Evolutionary conservation across 352 stramenopile species (phyloP), one percentile per base, ranked within the genome.

Genomic region (Globisporangium carolinianum): DNA sequence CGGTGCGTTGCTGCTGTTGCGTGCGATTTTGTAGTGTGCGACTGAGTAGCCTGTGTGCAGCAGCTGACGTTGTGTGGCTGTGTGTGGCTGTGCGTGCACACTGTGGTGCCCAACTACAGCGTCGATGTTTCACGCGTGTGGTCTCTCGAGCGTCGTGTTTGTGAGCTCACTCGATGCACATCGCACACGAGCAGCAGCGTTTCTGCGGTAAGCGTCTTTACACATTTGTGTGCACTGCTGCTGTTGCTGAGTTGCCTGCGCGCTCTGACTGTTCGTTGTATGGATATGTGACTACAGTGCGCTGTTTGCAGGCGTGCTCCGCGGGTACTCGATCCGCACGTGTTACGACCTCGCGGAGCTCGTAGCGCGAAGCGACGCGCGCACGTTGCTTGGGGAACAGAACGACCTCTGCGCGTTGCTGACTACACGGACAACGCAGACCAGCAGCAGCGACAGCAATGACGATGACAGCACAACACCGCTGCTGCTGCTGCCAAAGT

Each of bases 101-200:
- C 24, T 3, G 24, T 32, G 24, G 24, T 32, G 24, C 24, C 24
- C 3, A 32, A 32, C 24, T 32, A 6, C 52, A 88, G 80, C 73
- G 37, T 69, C 70, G 61, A 66, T 84, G 53, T 61, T 90, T 62
- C 68, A 76, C 6, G 67, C 66, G 6, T 75, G 71, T 42, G 80
- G 76, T 11, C 62, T 69, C 17, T 51, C 67, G 35, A 76, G 79
- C 24, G 72, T 90, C 12, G 78, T 83, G 50, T 90, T 73, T 52
- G 51, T 88, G 50, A 86, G 71, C 47, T 78, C 80, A 7, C 66
- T 60, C 1, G 68, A 48, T n/a, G 62, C 59, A 47, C 71, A 74
- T 32, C 71, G 62, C 8, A 42, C 66, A 35, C 65, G 75, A 47
- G 75, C 73, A 37, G 67, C 63, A 37, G 55, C 69, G 10, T 90